Percentiles rank a stretch among this genome's conserved stretches.
Evolutionary conservation across 139 green algal genomes (phyloP).

Genomic region (Chlorella sp.): DNA sequence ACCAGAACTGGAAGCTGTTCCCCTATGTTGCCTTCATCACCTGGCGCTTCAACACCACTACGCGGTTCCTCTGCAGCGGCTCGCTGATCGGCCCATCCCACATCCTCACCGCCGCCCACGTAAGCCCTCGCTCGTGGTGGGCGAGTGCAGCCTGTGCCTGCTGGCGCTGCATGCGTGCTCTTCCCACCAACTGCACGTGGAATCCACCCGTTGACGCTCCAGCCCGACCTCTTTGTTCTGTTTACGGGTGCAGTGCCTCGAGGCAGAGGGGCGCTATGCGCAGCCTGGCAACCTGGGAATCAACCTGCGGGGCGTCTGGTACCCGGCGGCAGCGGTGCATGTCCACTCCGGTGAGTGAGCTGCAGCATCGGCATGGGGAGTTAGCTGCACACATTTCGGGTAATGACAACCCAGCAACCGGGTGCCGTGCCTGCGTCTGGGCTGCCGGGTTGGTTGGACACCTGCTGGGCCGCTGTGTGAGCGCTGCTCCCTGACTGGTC

Average conservation of each 20-base stretch:
- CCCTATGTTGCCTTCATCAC: not conserved
- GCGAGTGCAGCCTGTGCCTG: too few species aligned
- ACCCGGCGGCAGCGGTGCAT: not conserved
- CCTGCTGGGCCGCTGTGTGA: too few species aligned
- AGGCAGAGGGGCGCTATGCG: too few species aligned
- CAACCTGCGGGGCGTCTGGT: not conserved
- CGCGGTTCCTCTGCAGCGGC: not conserved
- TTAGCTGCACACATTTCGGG: too few species aligned
- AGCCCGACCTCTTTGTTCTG: not conserved
- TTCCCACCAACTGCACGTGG: not conserved
- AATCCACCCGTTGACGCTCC: not conserved
- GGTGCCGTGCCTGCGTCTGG: too few species aligned
- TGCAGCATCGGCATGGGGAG: too few species aligned
- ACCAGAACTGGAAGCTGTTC: not conserved
- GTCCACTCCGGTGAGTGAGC: too few species aligned
- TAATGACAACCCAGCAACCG: too few species aligned
- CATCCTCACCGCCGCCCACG: conserved; percentile 5
- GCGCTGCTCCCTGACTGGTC: too few species aligned
- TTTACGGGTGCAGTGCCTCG: not conserved
- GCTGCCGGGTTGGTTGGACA: too few species aligned
- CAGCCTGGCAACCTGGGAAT: not conserved
- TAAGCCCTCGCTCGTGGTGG: not conserved
- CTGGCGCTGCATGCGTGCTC: too few species aligned
- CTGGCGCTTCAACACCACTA: not conserved
- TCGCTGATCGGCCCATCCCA: not conserved